Evolutionary conservation across 2,329 filamentous ascomycete species (phyloP).

Genomic region (Diaporthe destruens): DNA sequence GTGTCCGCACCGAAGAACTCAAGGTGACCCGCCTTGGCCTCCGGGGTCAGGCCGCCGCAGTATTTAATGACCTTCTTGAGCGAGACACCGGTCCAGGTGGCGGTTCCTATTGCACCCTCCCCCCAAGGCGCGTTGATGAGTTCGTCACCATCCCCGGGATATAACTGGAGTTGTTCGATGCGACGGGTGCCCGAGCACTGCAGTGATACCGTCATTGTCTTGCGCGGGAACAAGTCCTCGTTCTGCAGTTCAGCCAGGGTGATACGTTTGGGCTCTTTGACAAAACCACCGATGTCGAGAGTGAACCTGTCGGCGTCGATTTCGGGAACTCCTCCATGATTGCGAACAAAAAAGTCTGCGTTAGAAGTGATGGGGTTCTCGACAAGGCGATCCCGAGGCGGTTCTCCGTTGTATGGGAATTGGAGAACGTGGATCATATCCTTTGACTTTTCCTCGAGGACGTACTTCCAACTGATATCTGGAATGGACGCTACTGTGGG

Average conservation of each 20-base stretch:
- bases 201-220: conserved; percentile 70
- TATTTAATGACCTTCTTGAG: conserved; percentile 78
- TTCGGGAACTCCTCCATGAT: conserved; percentile 78
- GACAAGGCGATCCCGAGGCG: conserved; percentile 67
- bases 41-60: conserved; percentile 69
- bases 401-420: conserved; percentile 75
- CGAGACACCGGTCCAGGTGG: conserved; percentile 71
- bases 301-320: conserved; percentile 69
- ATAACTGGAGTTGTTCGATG: conserved; percentile 75
- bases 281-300: conserved; percentile 67
- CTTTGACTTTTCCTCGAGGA: conserved; percentile 67
- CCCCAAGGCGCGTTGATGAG: conserved; percentile 68
- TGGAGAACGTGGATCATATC: conserved; percentile 73
- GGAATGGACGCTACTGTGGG: conserved; percentile 57
- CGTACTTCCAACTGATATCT: conserved; percentile 69
- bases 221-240: conserved; percentile 69
- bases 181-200: conserved; percentile 78
- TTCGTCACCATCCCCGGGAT: conserved; percentile 77
- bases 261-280: conserved; percentile 68
- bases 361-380: conserved; percentile 72
- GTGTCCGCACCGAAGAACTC: conserved; percentile 79
- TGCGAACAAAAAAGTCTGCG: conserved; percentile 69
- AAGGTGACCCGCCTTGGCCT: conserved; percentile 67
- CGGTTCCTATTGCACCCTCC: conserved; percentile 77
- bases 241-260: conserved; percentile 72